Conservation (phyloP, 257 asterid genomes). For the Forsythia suspensa region DNA sequence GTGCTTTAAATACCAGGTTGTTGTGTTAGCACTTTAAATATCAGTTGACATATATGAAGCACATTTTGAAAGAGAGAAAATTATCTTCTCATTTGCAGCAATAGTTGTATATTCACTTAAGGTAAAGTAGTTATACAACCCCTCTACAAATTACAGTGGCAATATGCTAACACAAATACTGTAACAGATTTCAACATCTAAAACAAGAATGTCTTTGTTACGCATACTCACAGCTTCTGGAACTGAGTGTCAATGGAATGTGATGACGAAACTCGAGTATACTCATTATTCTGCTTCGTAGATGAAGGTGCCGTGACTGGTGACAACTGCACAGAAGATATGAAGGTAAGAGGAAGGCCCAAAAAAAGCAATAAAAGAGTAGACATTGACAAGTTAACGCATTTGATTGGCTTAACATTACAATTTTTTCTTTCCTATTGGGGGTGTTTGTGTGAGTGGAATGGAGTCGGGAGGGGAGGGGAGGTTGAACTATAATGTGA, state of each 20-base stretch:
- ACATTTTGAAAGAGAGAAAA: background rate
- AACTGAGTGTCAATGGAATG: slow-evolving; percentile 36
- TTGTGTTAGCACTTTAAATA: background rate
- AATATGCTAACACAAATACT: background rate
- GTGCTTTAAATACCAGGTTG: background rate
- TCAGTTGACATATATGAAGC: background rate
- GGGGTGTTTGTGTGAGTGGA: background rate
- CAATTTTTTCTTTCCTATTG: background rate
- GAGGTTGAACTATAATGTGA: background rate
- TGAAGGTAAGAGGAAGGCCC: background rate
- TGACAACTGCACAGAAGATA: slow-evolving; percentile 21
- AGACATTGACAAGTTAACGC: background rate
- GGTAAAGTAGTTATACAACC: background rate
- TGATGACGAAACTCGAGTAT: slow-evolving; percentile 26
- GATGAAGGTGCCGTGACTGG: slow-evolving; percentile 21
- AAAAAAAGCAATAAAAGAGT: background rate
- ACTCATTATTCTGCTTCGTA: slow-evolving; percentile 29
- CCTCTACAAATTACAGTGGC: background rate
- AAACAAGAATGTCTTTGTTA: background rate
- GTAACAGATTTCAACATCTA: background rate
- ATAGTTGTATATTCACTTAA: background rate
- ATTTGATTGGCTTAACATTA: background rate
- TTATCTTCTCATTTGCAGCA: background rate
- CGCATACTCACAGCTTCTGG: slow-evolving; percentile 44
- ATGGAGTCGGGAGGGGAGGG: background rate